phyloP scores from a whole-genome alignment of 495 filamentous ascomycete genomes.

The Aspergillus indologenus region DNA sequence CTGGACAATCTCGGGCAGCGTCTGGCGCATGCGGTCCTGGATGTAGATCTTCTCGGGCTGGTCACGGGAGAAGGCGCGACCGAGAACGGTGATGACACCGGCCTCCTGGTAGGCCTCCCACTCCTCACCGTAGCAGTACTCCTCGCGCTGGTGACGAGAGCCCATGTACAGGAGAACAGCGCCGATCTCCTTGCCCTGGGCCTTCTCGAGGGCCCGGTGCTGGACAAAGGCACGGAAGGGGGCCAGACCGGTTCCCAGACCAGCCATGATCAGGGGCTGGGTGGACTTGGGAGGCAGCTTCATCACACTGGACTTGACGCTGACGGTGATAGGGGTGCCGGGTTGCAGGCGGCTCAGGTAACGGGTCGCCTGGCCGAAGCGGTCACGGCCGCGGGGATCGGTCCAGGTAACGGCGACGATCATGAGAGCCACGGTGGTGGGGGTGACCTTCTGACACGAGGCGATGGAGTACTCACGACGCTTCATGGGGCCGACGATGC shows the following conservation, averaged over 20 bases:
- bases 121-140: slow-evolving; percentile 98
- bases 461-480: slow-evolving; percentile 97
- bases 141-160: slow-evolving; percentile 92
- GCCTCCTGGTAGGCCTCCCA: slow-evolving; percentile 98
- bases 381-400: slow-evolving; percentile 80
- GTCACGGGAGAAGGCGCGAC: slow-evolving; percentile 92
- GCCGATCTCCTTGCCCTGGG: slow-evolving; percentile 90
- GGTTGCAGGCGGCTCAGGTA: slow-evolving; percentile 73
- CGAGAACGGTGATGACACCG: slow-evolving; percentile 90
- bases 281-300: slow-evolving; percentile 84
- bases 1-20: slow-evolving; percentile 76
- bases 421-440: slow-evolving; percentile 83
- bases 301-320: slow-evolving; percentile 97
- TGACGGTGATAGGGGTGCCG: slow-evolving; percentile 79
- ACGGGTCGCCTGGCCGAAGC: slow-evolving; percentile 87
- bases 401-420: slow-evolving; percentile 98
- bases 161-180: slow-evolving; percentile 94
- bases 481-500: slow-evolving; percentile 88
- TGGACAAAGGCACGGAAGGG: slow-evolving; percentile 98
- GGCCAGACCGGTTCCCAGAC: slow-evolving; percentile 95
- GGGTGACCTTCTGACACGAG: slow-evolving; percentile 88
- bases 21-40: slow-evolving; percentile 95
- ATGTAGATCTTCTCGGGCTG: slow-evolving; percentile 99
- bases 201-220: slow-evolving; percentile 95
- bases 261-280: slow-evolving; percentile 96